phyloP scores from a whole-genome alignment of 805 yeast species.

The Blastobotrys americana region DNA sequence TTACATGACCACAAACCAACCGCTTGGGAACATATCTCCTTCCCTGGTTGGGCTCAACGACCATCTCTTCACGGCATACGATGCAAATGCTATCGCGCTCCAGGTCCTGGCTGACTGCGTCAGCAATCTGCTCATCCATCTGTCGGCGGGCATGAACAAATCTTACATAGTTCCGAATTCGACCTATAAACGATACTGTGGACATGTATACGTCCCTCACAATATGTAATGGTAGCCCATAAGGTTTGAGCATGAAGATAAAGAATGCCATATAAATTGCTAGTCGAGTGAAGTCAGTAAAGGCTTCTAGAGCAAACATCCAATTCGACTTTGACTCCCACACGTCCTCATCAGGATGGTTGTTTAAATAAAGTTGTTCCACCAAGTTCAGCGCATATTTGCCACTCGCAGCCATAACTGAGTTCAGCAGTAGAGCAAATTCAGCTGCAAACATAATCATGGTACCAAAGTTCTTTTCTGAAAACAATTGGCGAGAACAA shows the following conservation, averaged over 20 bases:
- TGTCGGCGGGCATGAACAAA: conserved; percentile 40
- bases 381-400: conserved; percentile 46
- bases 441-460: conserved; percentile 70
- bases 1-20: conserved; percentile 75
- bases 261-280: conserved; percentile 41
- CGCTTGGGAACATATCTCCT: conserved; percentile 60
- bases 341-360: conserved; percentile 48
- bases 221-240: conserved; percentile 40
- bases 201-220: conserved; percentile 44
- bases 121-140: conserved; percentile 53
- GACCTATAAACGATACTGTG: conserved; percentile 23
- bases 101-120: conserved; percentile 58
- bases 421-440: conserved; percentile 56
- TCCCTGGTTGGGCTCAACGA: conserved; percentile 32
- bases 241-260: conserved; percentile 40
- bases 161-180: conserved; percentile 25
- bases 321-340: conserved; percentile 68
- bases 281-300: conserved; percentile 44
- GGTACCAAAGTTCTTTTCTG: conserved; percentile 26
- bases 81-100: conserved; percentile 63
- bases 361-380: conserved; percentile 46
- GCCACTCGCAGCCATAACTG: conserved; percentile 40
- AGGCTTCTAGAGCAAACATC: conserved; percentile 47
- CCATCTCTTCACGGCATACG: conserved; percentile 89
- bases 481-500: conserved; percentile 7